Conservation (phyloP, 345 rosid species). For the Angophora floribunda region DNA sequence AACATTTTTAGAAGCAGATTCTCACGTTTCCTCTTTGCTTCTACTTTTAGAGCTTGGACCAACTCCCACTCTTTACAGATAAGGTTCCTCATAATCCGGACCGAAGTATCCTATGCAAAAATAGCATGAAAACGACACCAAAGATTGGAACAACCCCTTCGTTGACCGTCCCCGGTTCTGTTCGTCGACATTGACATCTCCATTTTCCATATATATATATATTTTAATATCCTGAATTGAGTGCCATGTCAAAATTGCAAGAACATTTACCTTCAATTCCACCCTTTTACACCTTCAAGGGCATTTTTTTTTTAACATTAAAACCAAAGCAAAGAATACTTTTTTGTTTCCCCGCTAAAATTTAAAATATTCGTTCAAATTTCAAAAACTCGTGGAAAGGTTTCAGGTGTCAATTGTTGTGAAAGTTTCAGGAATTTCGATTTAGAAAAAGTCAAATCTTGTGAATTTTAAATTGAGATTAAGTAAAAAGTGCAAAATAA, state of each 20-base stretch:
- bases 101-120: background rate
- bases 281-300: background rate
- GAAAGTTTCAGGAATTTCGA: background rate
- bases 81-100: background rate
- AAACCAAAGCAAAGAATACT: background rate
- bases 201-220: background rate
- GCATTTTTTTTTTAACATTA: background rate
- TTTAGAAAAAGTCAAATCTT: accelerated
- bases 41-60: background rate
- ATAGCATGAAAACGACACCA: background rate
- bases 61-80: background rate
- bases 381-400: background rate
- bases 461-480: background rate
- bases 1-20: background rate
- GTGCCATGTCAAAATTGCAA: background rate
- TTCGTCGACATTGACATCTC: background rate
- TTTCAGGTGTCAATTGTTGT: accelerated
- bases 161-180: background rate
- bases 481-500: background rate
- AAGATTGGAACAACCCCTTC: background rate
- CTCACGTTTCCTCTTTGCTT: background rate
- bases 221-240: background rate
- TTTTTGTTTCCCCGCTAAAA: background rate
- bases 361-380: background rate
- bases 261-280: background rate